Percentiles rank a stretch among this genome's conserved stretches.
phyloP scores from a whole-genome alignment of 164 flowering plant genomes.

The Euptelea pleiosperma region DNA sequence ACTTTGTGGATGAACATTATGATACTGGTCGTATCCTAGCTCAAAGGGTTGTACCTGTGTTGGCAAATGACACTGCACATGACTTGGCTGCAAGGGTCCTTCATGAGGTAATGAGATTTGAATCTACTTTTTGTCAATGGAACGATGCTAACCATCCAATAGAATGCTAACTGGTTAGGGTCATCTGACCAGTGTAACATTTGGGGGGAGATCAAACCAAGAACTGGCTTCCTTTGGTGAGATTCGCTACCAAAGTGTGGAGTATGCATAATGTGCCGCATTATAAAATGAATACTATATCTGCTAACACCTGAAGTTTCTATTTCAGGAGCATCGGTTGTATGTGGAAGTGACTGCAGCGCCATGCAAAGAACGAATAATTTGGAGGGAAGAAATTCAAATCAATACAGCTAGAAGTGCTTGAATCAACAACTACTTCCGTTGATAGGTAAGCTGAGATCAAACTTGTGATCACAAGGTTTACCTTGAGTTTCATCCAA shows the following conservation, averaged over 20 bases:
- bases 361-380: conserved; percentile 68
- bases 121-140: too few species aligned
- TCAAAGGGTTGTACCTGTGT: conserved; percentile 80
- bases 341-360: conserved; percentile 70
- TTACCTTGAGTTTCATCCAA: too few species aligned
- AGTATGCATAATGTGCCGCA: too few species aligned
- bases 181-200: too few species aligned
- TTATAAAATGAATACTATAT: too few species aligned
- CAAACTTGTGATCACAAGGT: too few species aligned
- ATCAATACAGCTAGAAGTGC: conserved; percentile 26
- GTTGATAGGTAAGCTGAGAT: too few species aligned
- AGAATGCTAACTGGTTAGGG: neutral
- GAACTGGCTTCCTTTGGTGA: too few species aligned
- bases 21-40: conserved; percentile 91
- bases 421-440: neutral
- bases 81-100: conserved; percentile 86
- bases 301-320: too few species aligned
- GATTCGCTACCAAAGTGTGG: too few species aligned
- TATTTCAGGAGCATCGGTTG: conserved; percentile 64
- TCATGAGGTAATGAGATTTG: conserved; percentile 49
- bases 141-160: neutral
- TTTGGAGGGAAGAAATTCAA: conserved; percentile 78
- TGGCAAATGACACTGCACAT: conserved; percentile 66
- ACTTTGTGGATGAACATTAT: conserved; percentile 88
- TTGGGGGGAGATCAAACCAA: too few species aligned